Evolutionary conservation across 371 early-diverging fungal species (phyloP), one percentile per base, ranked within the genome.

Genomic region (Mucor velutinosus): DNA sequence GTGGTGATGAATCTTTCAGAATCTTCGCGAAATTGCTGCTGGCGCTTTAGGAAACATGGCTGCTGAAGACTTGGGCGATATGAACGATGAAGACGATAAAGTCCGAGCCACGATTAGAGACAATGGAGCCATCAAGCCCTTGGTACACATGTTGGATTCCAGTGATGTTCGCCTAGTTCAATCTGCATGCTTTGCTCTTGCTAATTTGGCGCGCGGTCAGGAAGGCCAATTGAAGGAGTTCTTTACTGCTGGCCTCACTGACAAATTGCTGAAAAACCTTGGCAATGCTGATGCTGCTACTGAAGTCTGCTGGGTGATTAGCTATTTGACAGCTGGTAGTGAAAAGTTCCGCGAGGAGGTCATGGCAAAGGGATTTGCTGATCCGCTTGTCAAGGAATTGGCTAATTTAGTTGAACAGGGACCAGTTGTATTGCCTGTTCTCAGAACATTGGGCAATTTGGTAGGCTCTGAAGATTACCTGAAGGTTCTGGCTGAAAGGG

Each of bases 181-280:
- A 65, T 89, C 91, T 2, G 86, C 85, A 8, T 93, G 93, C 74
- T 92, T 93, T 77, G 91, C 93, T 4, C 61, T 93, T 29, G 90
- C 92, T n/a, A 92, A 90, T 67, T 69, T 93, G 73, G 87, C 89
- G 4, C 89, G 91, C 51, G 86, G 85, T 19, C 82, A 85, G 32
- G 85, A 86, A 65, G 74, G 84, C 0, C 82, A 85, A 25, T 51
- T 73, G 3, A 12, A 62, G 29, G 73, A 62, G 7, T 73, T 73
- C 43, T 59, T 65, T 19, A 58, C 58, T 11, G 47, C 55, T 3
- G 59, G 61, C 6, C 7, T 73, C 15, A 29, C 61, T 0, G 65
- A 65, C 7, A 73, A 73, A 14, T 51, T 73, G 15, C n/a, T 65
- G 33, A 65, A 69, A 12, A 60, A 73, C 37, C 33, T 73, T 21